Evolutionary conservation across 495 filamentous ascomycete species (phyloP).

Genomic region (Aspergillus bridgeri): DNA sequence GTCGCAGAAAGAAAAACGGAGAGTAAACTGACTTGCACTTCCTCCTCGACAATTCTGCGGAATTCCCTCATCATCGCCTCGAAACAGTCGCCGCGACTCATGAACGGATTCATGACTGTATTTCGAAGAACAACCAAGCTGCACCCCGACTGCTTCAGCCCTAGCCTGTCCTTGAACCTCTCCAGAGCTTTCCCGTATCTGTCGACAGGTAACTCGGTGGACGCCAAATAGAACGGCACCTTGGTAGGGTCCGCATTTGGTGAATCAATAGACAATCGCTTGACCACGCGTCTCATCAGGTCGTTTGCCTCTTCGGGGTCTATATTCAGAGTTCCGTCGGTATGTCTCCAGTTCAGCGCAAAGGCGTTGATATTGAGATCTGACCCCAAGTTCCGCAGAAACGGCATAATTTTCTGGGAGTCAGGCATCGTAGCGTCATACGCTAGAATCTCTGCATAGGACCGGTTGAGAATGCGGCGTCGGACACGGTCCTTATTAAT

Average conservation of each 20-base stretch:
- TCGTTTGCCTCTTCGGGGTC: constrained; percentile 49
- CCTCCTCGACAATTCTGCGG: constrained; percentile 33
- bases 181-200: constrained; percentile 40
- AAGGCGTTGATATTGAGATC: constrained; percentile 49
- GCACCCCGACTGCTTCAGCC: constrained; percentile 20
- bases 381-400: constrained; percentile 37
- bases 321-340: constrained; percentile 33
- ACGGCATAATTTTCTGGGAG: constrained; percentile 17
- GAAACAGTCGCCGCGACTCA: constrained; percentile 33
- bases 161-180: constrained; percentile 37
- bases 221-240: constrained; percentile 41
- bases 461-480: constrained; percentile 29
- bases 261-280: constrained; percentile 33
- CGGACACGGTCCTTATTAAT: constrained; percentile 37
- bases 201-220: constrained; percentile 32
- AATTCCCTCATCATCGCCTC: constrained; percentile 30
- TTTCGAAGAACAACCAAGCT: constrained; percentile 40
- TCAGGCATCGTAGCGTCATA: constrained; percentile 21
- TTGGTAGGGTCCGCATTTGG: constrained; percentile 33
- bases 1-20: background rate
- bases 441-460: constrained; percentile 28
- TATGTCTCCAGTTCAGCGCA: constrained; percentile 30
- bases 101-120: constrained; percentile 41
- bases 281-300: constrained; percentile 38
- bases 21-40: constrained; percentile 25